These are phyloP conservation scores for Colletotrichum cereale DNA, from an alignment of 2,329 filamentous ascomycete genomes.

Conservation along the genomic window DNA sequence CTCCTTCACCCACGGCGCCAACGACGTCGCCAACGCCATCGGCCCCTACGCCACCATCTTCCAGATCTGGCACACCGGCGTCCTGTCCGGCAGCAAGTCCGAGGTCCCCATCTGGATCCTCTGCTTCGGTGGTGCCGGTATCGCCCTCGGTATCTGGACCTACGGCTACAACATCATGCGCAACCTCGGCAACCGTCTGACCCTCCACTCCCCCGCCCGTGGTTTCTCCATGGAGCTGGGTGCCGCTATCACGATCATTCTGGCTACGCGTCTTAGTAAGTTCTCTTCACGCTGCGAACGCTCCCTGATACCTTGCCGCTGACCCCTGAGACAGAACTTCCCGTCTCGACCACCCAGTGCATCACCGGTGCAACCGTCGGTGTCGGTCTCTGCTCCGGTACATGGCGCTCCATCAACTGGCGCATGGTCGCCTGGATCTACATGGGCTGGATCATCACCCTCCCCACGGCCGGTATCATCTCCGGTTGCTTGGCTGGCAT, in stretches of 20 bases:
- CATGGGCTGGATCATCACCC: conserved; percentile 65
- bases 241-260: conserved; percentile 71
- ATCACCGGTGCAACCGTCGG: conserved; percentile 69
- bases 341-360: conserved; percentile 70
- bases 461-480: conserved; percentile 60
- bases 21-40: conserved; percentile 74
- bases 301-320: background rate
- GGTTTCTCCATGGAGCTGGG: conserved; percentile 64
- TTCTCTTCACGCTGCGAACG: background rate
- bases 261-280: conserved; percentile 70
- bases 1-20: conserved; percentile 75
- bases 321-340: conserved; percentile 52
- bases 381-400: conserved; percentile 67
- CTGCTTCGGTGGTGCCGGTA: conserved; percentile 47
- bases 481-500: conserved; percentile 69
- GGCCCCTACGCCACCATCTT: conserved; percentile 74
- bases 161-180: conserved; percentile 70
- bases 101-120: conserved; percentile 72
- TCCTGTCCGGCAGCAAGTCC: conserved; percentile 55
- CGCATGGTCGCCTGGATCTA: conserved; percentile 67
- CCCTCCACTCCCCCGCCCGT: conserved; percentile 67
- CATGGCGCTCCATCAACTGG: conserved; percentile 68
- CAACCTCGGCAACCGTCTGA: conserved; percentile 69
- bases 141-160: conserved; percentile 62
- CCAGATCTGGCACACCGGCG: conserved; percentile 67